phyloP scores from a whole-genome alignment of 306 rosid species.

The Quercus variabilis region DNA sequence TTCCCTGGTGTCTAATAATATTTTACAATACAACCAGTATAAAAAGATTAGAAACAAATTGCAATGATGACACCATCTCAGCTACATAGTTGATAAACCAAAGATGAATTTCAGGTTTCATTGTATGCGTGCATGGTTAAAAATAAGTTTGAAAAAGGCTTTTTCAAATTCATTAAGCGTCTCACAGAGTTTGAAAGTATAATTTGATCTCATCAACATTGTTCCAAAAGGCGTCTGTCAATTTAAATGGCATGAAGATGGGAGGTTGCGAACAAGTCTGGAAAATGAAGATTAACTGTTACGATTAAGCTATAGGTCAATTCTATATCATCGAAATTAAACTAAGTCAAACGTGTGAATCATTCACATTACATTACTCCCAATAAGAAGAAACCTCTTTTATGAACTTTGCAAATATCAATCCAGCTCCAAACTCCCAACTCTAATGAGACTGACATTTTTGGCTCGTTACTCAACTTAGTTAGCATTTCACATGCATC shows the following conservation, averaged over 20 bases:
- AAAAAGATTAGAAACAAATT: not conserved
- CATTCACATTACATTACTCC: not conserved
- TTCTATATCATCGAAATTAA: not conserved
- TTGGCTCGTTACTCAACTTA: too few relatives aligned
- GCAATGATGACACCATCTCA: not conserved
- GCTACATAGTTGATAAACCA: not conserved
- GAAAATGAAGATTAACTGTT: constrained; percentile 5
- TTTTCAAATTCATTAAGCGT: not conserved
- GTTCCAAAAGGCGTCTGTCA: not conserved
- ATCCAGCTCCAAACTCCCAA: not conserved
- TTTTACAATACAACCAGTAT: too few relatives aligned
- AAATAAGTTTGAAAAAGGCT: not conserved
- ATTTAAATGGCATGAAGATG: constrained; percentile 6
- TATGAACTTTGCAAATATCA: constrained; percentile 1
- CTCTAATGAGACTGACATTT: not conserved
- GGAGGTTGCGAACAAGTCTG: not conserved
- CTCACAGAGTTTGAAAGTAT: not conserved
- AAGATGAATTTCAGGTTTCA: not conserved
- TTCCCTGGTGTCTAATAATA: too few relatives aligned
- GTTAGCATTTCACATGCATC: too few relatives aligned
- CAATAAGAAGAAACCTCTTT: not conserved
- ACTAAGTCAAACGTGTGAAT: not conserved
- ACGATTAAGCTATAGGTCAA: not conserved
- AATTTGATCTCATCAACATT: not conserved
- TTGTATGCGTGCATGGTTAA: not conserved